Base-by-base conservation (phyloP, 192 early-diverging fungal species). In the Coemansia sp. region DNA sequence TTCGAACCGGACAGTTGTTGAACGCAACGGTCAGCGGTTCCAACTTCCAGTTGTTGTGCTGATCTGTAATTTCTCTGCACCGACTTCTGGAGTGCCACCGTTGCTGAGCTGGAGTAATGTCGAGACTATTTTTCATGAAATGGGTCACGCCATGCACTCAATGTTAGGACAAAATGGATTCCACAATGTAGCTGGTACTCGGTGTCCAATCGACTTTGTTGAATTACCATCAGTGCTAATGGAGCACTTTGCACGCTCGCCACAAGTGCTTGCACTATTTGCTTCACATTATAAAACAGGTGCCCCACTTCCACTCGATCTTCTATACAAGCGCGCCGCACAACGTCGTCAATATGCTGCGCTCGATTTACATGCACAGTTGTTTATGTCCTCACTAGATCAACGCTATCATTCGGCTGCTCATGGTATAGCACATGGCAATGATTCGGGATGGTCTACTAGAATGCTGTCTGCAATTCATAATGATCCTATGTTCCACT, bases 101-200 rank as follows among this genome's bases (percentile, higher is more conserved):
- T 62, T 94, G 47, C 68, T 99, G 63, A 85, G 78, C 28, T 86
- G 90, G 82, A 71, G 69, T 56, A 94, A 98, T 66, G 90, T 98
- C 25, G 95, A 98, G 70, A 99, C 97, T 0, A 73, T 98, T 3
- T 99, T 97, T 78, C 97, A 99, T 73, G 97, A 99, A 62, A 97
- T 98, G 94, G 97, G 97, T 4, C 97, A 99, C 65, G 97, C 93
- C 3, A 93, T 98, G 89, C 95, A 97, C 72, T 98, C 94, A 19
- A 94, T 96, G 90, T 84, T 99, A 5, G 95, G 91, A 30, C 85
- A 89, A 21, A 95, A 94, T n/a, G 88, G 92, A 38, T 97, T 90
- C 77, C 97, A 99, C 68, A 96, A 97, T 74, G 93, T 99, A 14
- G 85, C 94, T 3, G 97, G 97, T 32, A 99, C 97, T 9, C 84